Evolutionary conservation across 257 asterid species (phyloP).

Genomic region (Cinchona pubescens): DNA sequence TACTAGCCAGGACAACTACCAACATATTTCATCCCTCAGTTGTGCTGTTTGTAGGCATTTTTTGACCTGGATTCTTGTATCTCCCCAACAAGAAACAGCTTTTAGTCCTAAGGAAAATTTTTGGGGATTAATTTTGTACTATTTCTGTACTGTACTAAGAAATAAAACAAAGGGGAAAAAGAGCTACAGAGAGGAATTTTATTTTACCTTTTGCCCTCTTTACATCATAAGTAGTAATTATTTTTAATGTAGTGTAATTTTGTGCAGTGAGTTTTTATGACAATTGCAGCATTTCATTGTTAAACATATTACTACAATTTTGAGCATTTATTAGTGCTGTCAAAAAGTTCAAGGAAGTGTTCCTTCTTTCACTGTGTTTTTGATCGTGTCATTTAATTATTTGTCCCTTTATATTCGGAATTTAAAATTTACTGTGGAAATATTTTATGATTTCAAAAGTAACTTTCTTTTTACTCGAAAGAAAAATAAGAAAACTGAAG

Average conservation of each 20-base stretch:
- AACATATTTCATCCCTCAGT: background rate
- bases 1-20: background rate
- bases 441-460: background rate
- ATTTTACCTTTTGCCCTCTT: slow-evolving; percentile 6
- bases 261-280: background rate
- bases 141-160: slow-evolving; percentile 7
- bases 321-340: too few relatives aligned
- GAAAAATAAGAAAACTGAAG: background rate
- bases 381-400: background rate
- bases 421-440: background rate
- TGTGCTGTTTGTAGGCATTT: slow-evolving; percentile 21
- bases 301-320: too few relatives aligned
- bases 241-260: background rate
- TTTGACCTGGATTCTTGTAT: slow-evolving; percentile 13
- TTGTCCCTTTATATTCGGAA: background rate
- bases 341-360: too few relatives aligned
- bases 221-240: background rate
- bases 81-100: background rate
- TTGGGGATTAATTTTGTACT: slow-evolving; percentile 13
- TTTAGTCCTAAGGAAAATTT: slow-evolving; percentile 10
- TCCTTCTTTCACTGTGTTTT: background rate
- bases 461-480: too few relatives aligned
- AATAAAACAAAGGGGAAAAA: background rate
- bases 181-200: background rate
- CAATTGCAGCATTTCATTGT: background rate